phyloP scores from a whole-genome alignment of 208 protist genomes.

The Leishmania major region DNA sequence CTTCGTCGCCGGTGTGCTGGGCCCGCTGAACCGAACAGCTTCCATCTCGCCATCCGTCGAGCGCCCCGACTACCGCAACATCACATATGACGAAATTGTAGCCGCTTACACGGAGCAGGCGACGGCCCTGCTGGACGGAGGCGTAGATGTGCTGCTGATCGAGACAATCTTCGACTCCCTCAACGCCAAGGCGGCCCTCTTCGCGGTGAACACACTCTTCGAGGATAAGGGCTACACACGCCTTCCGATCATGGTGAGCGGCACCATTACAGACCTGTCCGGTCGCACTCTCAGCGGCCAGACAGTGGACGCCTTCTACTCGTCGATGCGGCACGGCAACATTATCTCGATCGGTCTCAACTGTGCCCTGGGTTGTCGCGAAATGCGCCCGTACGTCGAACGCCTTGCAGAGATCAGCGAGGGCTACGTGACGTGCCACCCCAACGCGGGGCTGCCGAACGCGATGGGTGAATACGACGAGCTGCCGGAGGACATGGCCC shows the following conservation, averaged over 20 bases:
- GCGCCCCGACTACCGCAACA: slow-evolving; percentile 91
- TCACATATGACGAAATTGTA: slow-evolving; percentile 94
- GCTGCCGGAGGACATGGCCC: slow-evolving; percentile 70
- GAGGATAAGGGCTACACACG: slow-evolving; percentile 62
- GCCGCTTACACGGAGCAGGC: slow-evolving; percentile 93
- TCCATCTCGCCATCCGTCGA: slow-evolving; percentile 96
- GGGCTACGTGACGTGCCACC: slow-evolving; percentile 68
- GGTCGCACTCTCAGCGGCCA: slow-evolving; percentile 97
- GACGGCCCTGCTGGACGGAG: slow-evolving; percentile 91
- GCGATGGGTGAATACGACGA: slow-evolving; percentile 79
- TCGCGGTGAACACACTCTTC: slow-evolving; percentile 92
- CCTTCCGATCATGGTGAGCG: slow-evolving; percentile 87
- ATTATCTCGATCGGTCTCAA: slow-evolving; percentile 95
- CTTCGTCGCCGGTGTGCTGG: slow-evolving; percentile 95
- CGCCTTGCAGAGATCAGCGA: slow-evolving; percentile 56
- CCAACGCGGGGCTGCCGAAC: slow-evolving; percentile 84
- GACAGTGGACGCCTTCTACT: slow-evolving; percentile 96
- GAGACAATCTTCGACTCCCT: slow-evolving; percentile 96
- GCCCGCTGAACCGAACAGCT: slow-evolving; percentile 95
- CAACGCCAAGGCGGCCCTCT: slow-evolving; percentile 94
- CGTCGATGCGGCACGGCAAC: slow-evolving; percentile 82
- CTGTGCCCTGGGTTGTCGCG: slow-evolving; percentile 89
- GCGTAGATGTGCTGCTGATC: slow-evolving; percentile 94
- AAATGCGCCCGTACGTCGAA: slow-evolving; percentile 70
- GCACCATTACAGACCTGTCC: slow-evolving; percentile 93